Evolutionary conservation across 345 rosid species (phyloP).

Genomic region (Theobroma cacao): DNA sequence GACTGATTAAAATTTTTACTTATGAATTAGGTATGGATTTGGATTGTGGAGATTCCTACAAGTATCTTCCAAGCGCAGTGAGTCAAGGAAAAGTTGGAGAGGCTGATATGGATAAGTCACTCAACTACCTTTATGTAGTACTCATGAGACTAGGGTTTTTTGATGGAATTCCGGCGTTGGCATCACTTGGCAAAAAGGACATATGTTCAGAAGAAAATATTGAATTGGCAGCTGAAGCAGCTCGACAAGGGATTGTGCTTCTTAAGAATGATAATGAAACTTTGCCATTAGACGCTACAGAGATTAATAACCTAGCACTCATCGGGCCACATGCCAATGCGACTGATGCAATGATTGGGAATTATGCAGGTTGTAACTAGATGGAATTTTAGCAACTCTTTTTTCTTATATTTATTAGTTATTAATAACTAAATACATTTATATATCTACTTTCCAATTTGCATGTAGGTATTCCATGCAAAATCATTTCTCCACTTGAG

Average conservation of each 20-base stretch:
- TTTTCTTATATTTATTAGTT: neutral
- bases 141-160: conserved; percentile 66
- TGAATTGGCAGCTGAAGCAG: conserved; percentile 49
- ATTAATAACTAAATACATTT: too few relatives aligned
- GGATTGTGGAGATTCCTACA: conserved; percentile 55
- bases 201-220: conserved; percentile 29
- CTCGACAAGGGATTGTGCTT: conserved; percentile 42
- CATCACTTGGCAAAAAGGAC: conserved; percentile 26
- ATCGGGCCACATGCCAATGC: conserved; percentile 47
- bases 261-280: conserved; percentile 26
- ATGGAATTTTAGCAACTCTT: too few relatives aligned
- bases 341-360: conserved; percentile 35
- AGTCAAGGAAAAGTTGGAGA: conserved; percentile 37
- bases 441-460: neutral
- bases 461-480: conserved; percentile 28
- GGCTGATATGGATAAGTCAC: conserved; percentile 20
- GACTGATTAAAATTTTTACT: neutral
- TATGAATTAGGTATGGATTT: conserved; percentile 46
- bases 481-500: conserved; percentile 23
- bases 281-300: conserved; percentile 22
- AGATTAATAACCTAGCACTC: conserved; percentile 21
- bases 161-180: conserved; percentile 42
- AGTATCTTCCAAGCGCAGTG: conserved; percentile 34
- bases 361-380: conserved; percentile 37
- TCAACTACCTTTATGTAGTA: conserved; percentile 34